phyloP scores from a whole-genome alignment of 148 eudicot species.

The Amaranthus hypochondriacus region DNA sequence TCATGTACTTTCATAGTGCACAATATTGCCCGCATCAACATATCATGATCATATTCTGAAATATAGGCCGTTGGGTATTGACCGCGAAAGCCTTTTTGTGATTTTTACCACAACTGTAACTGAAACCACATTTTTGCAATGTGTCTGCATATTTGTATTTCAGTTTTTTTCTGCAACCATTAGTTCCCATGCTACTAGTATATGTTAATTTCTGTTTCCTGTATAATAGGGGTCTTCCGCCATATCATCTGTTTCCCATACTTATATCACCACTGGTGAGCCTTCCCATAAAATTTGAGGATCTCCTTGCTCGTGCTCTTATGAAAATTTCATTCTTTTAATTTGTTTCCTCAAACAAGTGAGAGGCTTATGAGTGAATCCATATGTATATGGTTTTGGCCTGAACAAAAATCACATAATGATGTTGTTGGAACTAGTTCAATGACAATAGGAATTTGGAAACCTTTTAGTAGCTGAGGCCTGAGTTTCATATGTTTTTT shows the following conservation, averaged over 20 bases:
- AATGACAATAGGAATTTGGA: not conserved
- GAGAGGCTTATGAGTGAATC: too few species aligned
- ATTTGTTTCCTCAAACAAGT: not conserved
- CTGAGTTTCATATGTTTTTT: not conserved
- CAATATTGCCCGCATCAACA: too few species aligned
- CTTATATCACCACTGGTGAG: not conserved
- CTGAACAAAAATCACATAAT: not conserved
- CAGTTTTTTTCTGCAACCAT: not conserved
- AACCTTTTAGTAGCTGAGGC: not conserved
- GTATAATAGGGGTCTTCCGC: not conserved
- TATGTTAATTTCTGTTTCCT: not conserved
- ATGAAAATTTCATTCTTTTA: not conserved
- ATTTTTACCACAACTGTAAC: too few species aligned
- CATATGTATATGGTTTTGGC: not conserved
- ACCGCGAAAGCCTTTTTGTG: too few species aligned
- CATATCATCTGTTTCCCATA: not conserved
- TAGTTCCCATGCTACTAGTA: not conserved
- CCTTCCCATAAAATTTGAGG: too few species aligned
- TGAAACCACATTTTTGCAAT: too few species aligned
- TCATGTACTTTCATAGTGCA: too few species aligned
- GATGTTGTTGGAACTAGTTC: not conserved
- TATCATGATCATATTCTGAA: too few species aligned
- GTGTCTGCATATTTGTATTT: not conserved
- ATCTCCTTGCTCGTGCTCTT: not conserved
- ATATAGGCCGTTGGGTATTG: too few species aligned